Conservation (phyloP, 2,329 filamentous ascomycete species). For the Stachybotrys chartarum region DNA sequence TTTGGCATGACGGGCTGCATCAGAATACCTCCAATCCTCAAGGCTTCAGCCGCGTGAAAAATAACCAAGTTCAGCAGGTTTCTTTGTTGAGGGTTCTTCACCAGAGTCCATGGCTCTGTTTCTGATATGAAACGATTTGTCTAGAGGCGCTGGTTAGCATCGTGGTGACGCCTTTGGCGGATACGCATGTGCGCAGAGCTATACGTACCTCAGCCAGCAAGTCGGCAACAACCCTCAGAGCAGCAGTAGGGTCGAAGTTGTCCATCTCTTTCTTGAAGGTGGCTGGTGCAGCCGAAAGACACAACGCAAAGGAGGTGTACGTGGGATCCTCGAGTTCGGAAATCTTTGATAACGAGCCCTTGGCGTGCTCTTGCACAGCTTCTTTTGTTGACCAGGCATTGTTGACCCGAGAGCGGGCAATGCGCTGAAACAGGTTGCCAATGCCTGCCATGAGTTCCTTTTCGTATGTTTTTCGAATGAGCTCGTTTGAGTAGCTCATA, state of each 20-base stretch:
- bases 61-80: conserved; percentile 51
- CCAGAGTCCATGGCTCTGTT: conserved; percentile 60
- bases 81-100: conserved; percentile 27
- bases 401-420: conserved; percentile 54
- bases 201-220: conserved; percentile 50
- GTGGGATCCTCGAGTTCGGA: background rate
- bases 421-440: conserved; percentile 71
- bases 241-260: conserved; percentile 54
- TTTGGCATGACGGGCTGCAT: conserved; percentile 82
- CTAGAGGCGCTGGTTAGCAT: conserved; percentile 11
- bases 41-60: conserved; percentile 64
- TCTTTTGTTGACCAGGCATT: conserved; percentile 55
- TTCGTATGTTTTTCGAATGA: conserved; percentile 70
- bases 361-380: conserved; percentile 36
- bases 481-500: conserved; percentile 74
- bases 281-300: conserved; percentile 9
- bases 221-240: conserved; percentile 58
- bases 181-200: background rate
- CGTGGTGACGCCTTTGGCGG: background rate
- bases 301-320: too few species aligned
- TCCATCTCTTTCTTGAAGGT: conserved; percentile 50
- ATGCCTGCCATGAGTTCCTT: conserved; percentile 70
- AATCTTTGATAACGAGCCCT: conserved; percentile 10
- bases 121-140: conserved; percentile 45
- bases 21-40: conserved; percentile 76